Conservation (phyloP, 2,329 filamentous ascomycete species). For the Venturia nashicola region DNA sequence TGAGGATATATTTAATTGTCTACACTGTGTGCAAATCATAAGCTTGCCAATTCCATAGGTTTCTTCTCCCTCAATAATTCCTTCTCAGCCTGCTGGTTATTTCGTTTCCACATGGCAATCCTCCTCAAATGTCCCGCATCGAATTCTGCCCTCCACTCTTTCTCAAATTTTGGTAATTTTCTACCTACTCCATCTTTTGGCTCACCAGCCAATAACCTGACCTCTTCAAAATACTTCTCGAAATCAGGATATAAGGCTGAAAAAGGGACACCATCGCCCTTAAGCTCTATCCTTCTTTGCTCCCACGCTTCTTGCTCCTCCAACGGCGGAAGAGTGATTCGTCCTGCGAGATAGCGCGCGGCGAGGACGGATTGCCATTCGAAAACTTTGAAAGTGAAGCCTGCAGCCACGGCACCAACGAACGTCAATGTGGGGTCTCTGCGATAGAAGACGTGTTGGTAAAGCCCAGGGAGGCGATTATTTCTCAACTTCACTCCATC, state of each 20-base stretch:
- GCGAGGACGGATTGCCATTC: conserved; percentile 56
- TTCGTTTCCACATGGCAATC: conserved; percentile 45
- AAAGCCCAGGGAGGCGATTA: conserved; percentile 44
- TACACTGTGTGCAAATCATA: neutral
- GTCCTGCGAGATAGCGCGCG: conserved; percentile 45
- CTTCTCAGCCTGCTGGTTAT: conserved; percentile 30
- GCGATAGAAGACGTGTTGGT: conserved; percentile 45
- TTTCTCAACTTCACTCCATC: conserved; percentile 29
- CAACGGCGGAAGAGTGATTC: conserved; percentile 36
- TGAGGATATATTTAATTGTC: neutral
- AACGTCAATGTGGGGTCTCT: conserved; percentile 45
- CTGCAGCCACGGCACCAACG: conserved; percentile 44
- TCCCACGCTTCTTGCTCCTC: conserved; percentile 46
- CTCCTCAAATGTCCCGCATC: conserved; percentile 42
- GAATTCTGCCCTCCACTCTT: conserved; percentile 38
- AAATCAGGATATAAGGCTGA: conserved; percentile 48
- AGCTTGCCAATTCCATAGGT: neutral
- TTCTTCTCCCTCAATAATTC: conserved; percentile 4
- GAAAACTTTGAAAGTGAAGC: conserved; percentile 55
- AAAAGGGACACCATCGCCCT: conserved; percentile 47
- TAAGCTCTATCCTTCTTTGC: conserved; percentile 36
- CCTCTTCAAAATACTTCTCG: conserved; percentile 49
- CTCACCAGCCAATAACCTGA: conserved; percentile 39
- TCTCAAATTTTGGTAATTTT: conserved; percentile 26
- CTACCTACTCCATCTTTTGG: conserved; percentile 22